These are phyloP conservation scores for Penicillium samsonianum DNA, from an alignment of 495 filamentous ascomycete species.

Conservation along the genomic window DNA sequence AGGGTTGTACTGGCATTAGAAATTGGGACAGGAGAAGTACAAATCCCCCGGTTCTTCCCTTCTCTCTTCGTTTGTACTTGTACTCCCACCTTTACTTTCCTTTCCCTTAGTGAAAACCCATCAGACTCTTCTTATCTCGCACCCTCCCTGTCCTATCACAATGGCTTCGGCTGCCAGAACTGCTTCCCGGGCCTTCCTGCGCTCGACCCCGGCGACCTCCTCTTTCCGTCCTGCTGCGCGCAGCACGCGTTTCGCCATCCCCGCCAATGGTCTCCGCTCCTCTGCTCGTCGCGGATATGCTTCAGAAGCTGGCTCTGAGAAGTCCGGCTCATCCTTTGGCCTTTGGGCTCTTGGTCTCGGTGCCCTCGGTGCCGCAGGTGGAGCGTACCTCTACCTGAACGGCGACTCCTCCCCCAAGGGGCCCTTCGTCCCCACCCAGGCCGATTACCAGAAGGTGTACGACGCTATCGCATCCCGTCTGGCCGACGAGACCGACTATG, in stretches of 20 bases:
- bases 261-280: conserved; percentile 63
- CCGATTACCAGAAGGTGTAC: conserved; percentile 96
- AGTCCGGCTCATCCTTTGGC: conserved; percentile 46
- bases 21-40: conserved; percentile 1
- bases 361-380: conserved; percentile 60
- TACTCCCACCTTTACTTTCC: conserved; percentile 17
- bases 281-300: conserved; percentile 74
- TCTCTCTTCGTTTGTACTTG: conserved; percentile 22
- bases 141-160: conserved; percentile 26
- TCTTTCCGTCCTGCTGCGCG: conserved; percentile 51
- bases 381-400: conserved; percentile 68
- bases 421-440: conserved; percentile 70
- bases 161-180: conserved; percentile 59
- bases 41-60: conserved; percentile 22
- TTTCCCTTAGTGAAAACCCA: conserved; percentile 10
- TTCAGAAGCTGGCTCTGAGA: conserved; percentile 59
- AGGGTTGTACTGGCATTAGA: conserved; percentile 1
- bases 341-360: conserved; percentile 57
- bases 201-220: conserved; percentile 47
- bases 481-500: conserved; percentile 90
- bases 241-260: conserved; percentile 60
- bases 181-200: conserved; percentile 52
- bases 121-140: background rate
- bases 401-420: conserved; percentile 46
- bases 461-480: conserved; percentile 77